Base-by-base conservation (phyloP, 441 rosid species). In the Biscutella laevigata region DNA sequence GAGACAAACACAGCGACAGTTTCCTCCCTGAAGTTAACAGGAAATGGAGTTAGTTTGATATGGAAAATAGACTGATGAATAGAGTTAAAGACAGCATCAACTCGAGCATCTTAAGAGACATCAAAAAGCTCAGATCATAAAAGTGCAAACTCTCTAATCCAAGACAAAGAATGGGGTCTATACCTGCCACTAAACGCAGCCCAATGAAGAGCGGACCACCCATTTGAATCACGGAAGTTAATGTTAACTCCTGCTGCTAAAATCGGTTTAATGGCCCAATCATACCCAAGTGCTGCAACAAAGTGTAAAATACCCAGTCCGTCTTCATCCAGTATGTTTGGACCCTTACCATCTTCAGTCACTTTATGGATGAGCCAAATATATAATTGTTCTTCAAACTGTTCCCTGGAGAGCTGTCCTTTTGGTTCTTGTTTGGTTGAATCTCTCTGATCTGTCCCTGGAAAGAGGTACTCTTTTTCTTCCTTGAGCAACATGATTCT, bases 191-290 rank as follows among this genome's bases (percentile, higher is more conserved):
- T 76, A 40, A 52, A 80, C 24, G 98, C 98, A 59, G 98, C 96
- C 96, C 96, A 92, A 17, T 88, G 98, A 61, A 91, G 95, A 2
- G 98, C 96, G 36, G 98, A 88, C 98, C 98, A 88, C 11, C 98
- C 98, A 74, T 79, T 82, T 8, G 61, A 74, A 74, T 91, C 96
- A 46, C 96, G 94, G 68, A 91, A 91, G 75, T 88, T 81, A 46
- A 88, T 72, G 57, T 70, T 79, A 59, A 88, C 84, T 54, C 94
- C 96, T n/a, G 89, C 84, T 46, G 76, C 61, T 27, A 83, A 35
- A 28, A 72, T 77, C 13, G 95, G 91, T 51, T 77, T 76, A 63
- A 88, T 60, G 19, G 94, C 91, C 98, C 96, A 88, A 52, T 82
- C 83, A 51, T 76, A 91, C 41, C 95, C 95, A 60, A 91, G 90